These are phyloP conservation scores for Hymenoscyphus occultus DNA, from an alignment of 2,329 filamentous ascomycete species.

Conservation along the genomic window DNA sequence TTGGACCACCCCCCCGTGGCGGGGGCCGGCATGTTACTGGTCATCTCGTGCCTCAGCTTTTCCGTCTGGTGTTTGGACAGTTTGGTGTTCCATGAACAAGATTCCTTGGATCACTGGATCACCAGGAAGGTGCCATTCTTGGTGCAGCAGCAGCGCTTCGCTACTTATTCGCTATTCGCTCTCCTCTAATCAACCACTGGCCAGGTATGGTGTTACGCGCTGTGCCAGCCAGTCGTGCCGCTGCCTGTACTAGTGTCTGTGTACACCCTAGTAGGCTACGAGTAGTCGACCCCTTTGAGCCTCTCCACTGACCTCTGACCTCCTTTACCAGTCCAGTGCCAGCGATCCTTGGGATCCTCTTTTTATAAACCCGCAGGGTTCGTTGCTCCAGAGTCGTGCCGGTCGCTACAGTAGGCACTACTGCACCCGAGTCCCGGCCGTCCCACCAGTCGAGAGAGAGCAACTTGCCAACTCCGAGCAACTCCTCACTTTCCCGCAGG, in stretches of 20 bases:
- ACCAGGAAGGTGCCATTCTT: no score
- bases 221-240: neutral
- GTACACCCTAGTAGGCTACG: no score
- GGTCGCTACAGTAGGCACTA: neutral
- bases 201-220: constrained; percentile 20
- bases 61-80: neutral
- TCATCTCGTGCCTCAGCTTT: constrained; percentile 4
- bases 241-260: no score
- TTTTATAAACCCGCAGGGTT: neutral
- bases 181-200: constrained; percentile 2
- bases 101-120: neutral
- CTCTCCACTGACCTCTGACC: no score
- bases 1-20: constrained; percentile 6
- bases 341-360: neutral
- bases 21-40: neutral
- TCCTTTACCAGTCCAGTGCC: no score
- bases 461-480: no score
- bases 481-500: no score
- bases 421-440: no score
- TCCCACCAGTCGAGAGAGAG: no score
- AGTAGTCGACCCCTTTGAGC: no score
- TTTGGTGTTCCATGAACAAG: neutral
- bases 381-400: constrained; percentile 1
- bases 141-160: no score
- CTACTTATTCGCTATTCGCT: no score